Evolutionary conservation across 1,284 basidiomycete genomes (phyloP).

Genomic region (Tilletia indica): DNA sequence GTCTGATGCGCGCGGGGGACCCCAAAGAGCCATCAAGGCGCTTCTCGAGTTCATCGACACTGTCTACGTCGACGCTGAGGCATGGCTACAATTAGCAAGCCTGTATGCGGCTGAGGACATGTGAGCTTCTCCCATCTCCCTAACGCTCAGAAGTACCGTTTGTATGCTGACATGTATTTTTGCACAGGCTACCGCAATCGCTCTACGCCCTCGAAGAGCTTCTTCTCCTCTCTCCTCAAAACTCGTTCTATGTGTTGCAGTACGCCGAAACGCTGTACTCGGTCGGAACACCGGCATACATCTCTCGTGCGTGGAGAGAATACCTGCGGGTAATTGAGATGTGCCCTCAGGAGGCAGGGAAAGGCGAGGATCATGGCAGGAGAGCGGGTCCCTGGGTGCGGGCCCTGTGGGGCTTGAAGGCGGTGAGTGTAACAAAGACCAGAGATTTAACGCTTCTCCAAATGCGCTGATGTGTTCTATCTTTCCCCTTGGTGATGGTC

Average conservation of each 20-base stretch:
- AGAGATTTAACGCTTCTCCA: too few species aligned
- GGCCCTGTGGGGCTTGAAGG: constrained; percentile 51
- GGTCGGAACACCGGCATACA: constrained; percentile 59
- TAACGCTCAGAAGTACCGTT: too few species aligned
- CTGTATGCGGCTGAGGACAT: constrained; percentile 76
- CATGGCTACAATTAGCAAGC: constrained; percentile 89
- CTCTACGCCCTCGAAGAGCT: constrained; percentile 77
- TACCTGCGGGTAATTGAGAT: constrained; percentile 49
- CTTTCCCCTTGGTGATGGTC: neutral
- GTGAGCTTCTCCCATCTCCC: constrained; percentile 59
- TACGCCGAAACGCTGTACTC: constrained; percentile 86
- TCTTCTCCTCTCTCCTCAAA: constrained; percentile 77
- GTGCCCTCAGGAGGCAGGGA: constrained; percentile 24
- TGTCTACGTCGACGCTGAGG: constrained; percentile 87
- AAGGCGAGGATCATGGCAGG: constrained; percentile 9
- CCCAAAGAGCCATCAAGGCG: constrained; percentile 68
- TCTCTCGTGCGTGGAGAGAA: constrained; percentile 57
- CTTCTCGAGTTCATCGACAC: constrained; percentile 81
- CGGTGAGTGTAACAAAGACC: constrained; percentile 29
- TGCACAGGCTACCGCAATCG: constrained; percentile 64
- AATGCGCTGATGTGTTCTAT: too few species aligned
- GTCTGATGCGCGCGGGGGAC: constrained; percentile 21
- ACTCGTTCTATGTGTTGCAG: constrained; percentile 76
- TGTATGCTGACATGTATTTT: neutral
- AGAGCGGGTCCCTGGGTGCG: constrained; percentile 42